Base-by-base conservation (phyloP, 2,329 filamentous ascomycete species). In the Sclerotinia glacialis region DNA sequence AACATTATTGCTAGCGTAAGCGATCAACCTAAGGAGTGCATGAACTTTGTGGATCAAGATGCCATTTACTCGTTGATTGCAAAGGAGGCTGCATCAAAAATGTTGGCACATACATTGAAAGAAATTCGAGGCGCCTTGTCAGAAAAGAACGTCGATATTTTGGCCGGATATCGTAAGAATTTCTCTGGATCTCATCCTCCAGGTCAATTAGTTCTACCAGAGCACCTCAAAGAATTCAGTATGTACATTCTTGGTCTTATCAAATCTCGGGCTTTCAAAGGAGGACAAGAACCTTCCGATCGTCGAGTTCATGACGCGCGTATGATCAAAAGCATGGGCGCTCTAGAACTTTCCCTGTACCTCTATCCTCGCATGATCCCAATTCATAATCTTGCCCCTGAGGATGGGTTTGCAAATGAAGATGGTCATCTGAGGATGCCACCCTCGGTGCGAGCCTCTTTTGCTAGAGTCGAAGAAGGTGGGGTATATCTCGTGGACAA, bases 31-130 rank as follows among this genome's bases (percentile, higher is more conserved):
- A 86, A 91, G 69, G 93, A 97, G 69, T 86, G 84, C 74, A 92
- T 98, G 86, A 95, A 93, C 75, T 95, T 93, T 76, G 89, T 98
- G 50, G 95, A 99, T 76, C 94, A 99, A 77, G 95, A 99, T 78
- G 93, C 95, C 8, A 92, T 99, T 31, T 86, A 94, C 67, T 86
- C 87, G 47, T 86, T 98, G 67, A 86, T 99, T 67, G 93, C 94
- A 55, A 98, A 98, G 81, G 94, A 99, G 78, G 92, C 93, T 49
- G 91, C 92, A 50, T 89, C 91, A n/a, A 93, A 92, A 77, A 88
- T 97, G 72, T 83, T 88, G 7, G 83, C 83, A 14, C 85, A 77
- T 79, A 96, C 82, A 79, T 83, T 97, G 65, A 96, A 96, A 74
- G 94, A 98, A 68, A 89, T 97, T 67, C 87, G 95, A 21, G 86